Evolutionary conservation across 257 asterid genomes (phyloP), one percentile per base, ranked within the genome.

Genomic region (Ocimum tenuiflorum): DNA sequence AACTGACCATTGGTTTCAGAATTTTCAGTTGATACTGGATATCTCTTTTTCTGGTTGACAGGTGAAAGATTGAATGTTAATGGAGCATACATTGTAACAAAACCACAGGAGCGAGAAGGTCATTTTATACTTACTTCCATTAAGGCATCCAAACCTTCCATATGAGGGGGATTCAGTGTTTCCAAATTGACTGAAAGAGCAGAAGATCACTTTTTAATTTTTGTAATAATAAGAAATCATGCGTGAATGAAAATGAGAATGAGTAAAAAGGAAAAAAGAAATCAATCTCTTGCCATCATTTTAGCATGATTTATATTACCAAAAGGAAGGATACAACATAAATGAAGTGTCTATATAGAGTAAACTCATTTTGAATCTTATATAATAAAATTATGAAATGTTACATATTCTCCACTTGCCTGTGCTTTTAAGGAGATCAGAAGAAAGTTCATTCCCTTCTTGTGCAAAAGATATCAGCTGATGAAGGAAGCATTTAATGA

Each of bases 391-490:
- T 39, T 47, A 62, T 29, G 36, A 42, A 52, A 55, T 3, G 18
- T 22, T 7, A 36, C 66, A 69, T 12, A 60, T 70, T 55, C 61
- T 46, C 35, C 22, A 71, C 84, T 72, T 82, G 80, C 96, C 95
- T 64, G 81, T 52, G 59, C 71, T 79, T 65, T 76, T 85, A 54
- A 85, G 83, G 50, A 85, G 75, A 57, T 76, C 81, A 29, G 91
- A 67, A 27, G 77, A 78, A 29, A 87, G 68, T 67, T 82, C 87
- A 50, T 78, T 61, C 35, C 98, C 98, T 55, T 88, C 85, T 87
- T 91, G 98, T 60, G 94, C 97, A 65, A 92, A 77, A 66, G 90
- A 80, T 57, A 92, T 82, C 77, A 89, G 77, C 98, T 92, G 63
- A 54, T 46, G 68, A 69, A 6, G 24, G 62, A 77, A 49, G 17